These are phyloP conservation scores for Avena sativa DNA, from an alignment of 176 grass and related monocot genomes.

Conservation along the genomic window DNA sequence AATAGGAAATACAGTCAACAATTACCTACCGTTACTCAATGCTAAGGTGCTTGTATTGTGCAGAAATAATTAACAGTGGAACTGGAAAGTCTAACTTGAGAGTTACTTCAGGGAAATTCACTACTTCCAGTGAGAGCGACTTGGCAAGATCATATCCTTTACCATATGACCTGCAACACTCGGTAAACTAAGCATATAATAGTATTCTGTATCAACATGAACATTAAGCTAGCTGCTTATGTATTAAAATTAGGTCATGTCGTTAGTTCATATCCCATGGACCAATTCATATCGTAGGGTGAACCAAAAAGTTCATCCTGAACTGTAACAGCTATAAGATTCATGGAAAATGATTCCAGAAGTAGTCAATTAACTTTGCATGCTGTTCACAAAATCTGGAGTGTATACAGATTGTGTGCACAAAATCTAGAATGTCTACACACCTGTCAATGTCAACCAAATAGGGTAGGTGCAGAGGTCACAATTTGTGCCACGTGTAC, in stretches of 20 bases:
- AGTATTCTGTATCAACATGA: not conserved
- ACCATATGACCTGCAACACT: not conserved
- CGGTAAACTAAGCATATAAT: conserved; percentile 15
- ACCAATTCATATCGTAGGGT: not conserved
- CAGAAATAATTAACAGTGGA: not conserved
- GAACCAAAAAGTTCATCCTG: not conserved
- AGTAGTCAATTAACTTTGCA: not conserved
- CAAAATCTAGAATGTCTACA: not conserved
- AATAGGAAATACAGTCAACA: not conserved
- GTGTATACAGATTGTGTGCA: conserved; percentile 15
- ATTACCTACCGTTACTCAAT: conserved; percentile 11
- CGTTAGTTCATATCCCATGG: not conserved
- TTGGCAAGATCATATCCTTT: conserved; percentile 17
- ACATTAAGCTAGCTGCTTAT: not conserved
- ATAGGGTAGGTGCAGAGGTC: not conserved
- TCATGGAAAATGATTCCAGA: not conserved
- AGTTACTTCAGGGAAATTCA: not conserved
- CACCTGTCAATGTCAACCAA: not conserved
- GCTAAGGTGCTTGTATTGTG: conserved; percentile 5
- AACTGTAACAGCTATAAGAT: conserved; percentile 22
- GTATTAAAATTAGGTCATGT: conserved; percentile 11
- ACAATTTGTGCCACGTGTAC: not conserved
- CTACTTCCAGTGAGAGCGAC: not conserved
- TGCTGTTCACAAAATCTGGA: not conserved
- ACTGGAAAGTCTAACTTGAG: conserved; percentile 25